Evolutionary conservation across 2,329 filamentous ascomycete species (phyloP).

Genomic region (Mollisiaceae sp.): DNA sequence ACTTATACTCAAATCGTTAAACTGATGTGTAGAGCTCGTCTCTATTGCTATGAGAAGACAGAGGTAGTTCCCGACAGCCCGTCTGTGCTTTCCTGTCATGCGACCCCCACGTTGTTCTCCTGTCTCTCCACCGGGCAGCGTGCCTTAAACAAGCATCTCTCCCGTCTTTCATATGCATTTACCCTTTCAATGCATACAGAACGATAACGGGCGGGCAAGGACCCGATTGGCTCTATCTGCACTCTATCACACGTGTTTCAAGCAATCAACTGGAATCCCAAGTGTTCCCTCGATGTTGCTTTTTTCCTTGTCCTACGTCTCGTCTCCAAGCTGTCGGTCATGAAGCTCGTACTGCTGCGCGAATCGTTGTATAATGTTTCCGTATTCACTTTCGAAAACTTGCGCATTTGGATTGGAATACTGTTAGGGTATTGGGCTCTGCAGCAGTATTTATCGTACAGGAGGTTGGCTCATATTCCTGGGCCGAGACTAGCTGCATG

Average conservation of each 20-base stretch:
- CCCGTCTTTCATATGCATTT: background rate
- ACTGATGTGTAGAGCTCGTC: too few species aligned
- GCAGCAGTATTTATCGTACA: background rate
- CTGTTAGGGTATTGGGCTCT: background rate
- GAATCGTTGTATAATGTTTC: background rate
- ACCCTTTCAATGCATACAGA: background rate
- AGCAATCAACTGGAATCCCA: background rate
- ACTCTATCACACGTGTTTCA: background rate
- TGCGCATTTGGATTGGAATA: background rate
- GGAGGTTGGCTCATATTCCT: background rate
- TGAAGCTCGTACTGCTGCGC: background rate
- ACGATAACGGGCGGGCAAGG: background rate
- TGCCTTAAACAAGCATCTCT: background rate
- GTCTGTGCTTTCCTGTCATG: too few species aligned
- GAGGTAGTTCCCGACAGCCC: too few species aligned
- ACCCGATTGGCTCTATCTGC: background rate
- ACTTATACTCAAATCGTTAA: too few species aligned
- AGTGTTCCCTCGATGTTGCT: background rate
- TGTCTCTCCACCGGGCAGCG: background rate
- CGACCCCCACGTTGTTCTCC: background rate
- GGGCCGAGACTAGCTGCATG: background rate
- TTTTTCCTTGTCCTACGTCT: background rate
- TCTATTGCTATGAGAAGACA: too few species aligned
- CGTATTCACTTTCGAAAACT: background rate
- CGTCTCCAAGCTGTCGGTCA: background rate